Evolutionary conservation across 2,329 filamentous ascomycete genomes (phyloP), one percentile per base, ranked within the genome.

Genomic region (Drechslera avenae): DNA sequence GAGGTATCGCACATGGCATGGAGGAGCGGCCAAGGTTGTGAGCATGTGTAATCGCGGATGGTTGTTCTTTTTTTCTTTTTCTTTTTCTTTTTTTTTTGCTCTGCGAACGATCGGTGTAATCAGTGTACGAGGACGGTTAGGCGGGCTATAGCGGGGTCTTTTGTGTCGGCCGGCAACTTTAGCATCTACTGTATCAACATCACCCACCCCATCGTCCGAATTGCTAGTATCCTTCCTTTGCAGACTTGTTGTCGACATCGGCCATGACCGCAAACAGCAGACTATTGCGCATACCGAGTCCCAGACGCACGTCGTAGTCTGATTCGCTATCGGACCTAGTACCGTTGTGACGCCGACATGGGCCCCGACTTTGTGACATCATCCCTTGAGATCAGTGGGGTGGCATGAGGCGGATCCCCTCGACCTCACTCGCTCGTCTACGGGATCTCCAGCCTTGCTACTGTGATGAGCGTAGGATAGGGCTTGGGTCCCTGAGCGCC

Each of bases 1-100:
- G 63, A 34, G 67, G 65, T 0, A 53, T 74, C 19, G 60, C 54
- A 9, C 56, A 51, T 33, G 68, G 60, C 10, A 40, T 73, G 55
- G 54, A 54, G 40, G 60, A 54, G n/a, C 53, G 53, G 18, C 41
- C 67, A 3, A 59, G 47, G 35, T 40, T 68, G 39, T 69, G 16
- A 36, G 23, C n/a, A 19, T n/a, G 16, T 35, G 33, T 18, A 30
- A 23, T 23, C 21, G 21, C 4, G 21, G 7, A 8, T 23, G 21
- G 21, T 5, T 23, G 21, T 23, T 23, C 1, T 23, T 23, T 23
- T 23, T 8, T 23, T 23, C 1, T 23, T 23, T 23, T 23, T 8
- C 9, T 23, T 23, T 21, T 7, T 21, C 7, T 21, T 21, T 7
- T 21, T 21, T 7, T 21, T 21, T 7, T 23, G 21, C 21, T 7